Evolutionary conservation across 177 flowering plant species (phyloP).

Genomic region (Tripterygium wilfordii): DNA sequence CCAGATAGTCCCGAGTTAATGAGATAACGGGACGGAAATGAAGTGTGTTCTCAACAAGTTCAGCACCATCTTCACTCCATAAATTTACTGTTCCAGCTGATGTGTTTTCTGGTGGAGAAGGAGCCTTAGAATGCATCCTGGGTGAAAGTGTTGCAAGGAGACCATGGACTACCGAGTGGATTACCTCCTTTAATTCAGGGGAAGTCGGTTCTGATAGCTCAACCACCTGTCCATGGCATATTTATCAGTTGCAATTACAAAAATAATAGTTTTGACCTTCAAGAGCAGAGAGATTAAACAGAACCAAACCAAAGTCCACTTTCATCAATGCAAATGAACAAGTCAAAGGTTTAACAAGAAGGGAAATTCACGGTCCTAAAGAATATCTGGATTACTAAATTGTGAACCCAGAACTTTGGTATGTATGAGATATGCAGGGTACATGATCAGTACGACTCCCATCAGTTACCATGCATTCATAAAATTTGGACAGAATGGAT

Average conservation of each 20-base stretch:
- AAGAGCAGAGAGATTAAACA: not conserved
- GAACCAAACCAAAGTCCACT: too few relatives aligned
- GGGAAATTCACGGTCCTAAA: too few relatives aligned
- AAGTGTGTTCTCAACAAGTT: conserved; percentile 63
- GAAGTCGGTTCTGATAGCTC: conserved; percentile 81
- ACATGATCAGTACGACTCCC: too few relatives aligned
- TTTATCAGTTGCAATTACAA: not conserved
- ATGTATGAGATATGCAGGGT: not conserved
- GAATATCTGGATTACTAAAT: too few relatives aligned
- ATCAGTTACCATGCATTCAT: too few relatives aligned
- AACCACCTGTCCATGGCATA: conserved; percentile 49
- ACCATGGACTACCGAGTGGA: conserved; percentile 74
- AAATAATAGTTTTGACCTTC: not conserved
- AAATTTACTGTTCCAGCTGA: conserved; percentile 30
- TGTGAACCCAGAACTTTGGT: too few relatives aligned
- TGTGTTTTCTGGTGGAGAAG: conserved; percentile 38
- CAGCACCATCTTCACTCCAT: conserved; percentile 49
- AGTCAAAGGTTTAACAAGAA: too few relatives aligned
- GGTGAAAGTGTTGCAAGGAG: conserved; percentile 86
- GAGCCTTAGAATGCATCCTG: conserved; percentile 67
- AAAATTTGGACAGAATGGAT: too few relatives aligned
- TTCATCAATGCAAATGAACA: too few relatives aligned
- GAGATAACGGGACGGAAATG: conserved; percentile 74
- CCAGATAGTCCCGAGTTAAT: conserved; percentile 69
- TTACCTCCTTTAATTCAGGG: conserved; percentile 56